These are phyloP conservation scores for Choricystis sp. DNA, from an alignment of 139 green algal genomes.

Conservation along the genomic window DNA sequence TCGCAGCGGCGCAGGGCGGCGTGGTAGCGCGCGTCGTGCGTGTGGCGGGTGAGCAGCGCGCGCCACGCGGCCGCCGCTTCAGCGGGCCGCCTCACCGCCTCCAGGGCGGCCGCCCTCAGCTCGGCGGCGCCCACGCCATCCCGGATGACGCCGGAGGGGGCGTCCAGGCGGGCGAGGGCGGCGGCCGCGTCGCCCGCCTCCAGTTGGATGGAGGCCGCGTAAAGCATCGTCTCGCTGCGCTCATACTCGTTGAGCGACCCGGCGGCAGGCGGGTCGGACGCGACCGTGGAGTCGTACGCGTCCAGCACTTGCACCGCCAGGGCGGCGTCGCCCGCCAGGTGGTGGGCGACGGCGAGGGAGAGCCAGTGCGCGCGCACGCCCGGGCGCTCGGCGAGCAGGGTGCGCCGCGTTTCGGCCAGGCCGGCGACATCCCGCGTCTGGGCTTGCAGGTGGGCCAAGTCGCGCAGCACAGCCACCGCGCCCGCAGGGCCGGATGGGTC, in stretches of 20 bases:
- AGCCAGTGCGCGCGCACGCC: constrained; percentile 82
- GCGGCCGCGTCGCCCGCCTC: constrained; percentile 49
- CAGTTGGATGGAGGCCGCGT: constrained; percentile 71
- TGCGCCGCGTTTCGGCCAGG: constrained; percentile 77
- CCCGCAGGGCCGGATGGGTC: constrained; percentile 91
- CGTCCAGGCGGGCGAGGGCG: constrained; percentile 43
- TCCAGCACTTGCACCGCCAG: constrained; percentile 44
- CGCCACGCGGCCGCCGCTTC: constrained; percentile 57
- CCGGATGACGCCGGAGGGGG: background rate
- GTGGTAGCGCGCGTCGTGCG: constrained; percentile 68
- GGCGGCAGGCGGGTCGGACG: too few species aligned
- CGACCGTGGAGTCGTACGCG: background rate
- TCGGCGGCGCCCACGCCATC: background rate
- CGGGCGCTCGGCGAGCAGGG: constrained; percentile 66
- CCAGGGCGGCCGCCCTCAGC: background rate
- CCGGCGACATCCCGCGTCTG: constrained; percentile 82
- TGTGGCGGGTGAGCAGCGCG: constrained; percentile 47
- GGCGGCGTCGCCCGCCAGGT: constrained; percentile 64
- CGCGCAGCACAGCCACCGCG: constrained; percentile 21
- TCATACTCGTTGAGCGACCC: constrained; percentile 50
- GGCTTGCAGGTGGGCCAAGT: constrained; percentile 33
- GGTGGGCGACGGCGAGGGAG: constrained; percentile 73
- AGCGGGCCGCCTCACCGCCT: constrained; percentile 9
- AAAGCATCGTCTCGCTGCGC: constrained; percentile 89
- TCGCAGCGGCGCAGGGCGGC: constrained; percentile 38